These are phyloP conservation scores for Massospora cicadina DNA, from an alignment of 371 early-diverging fungal species.

Conservation along the genomic window DNA sequence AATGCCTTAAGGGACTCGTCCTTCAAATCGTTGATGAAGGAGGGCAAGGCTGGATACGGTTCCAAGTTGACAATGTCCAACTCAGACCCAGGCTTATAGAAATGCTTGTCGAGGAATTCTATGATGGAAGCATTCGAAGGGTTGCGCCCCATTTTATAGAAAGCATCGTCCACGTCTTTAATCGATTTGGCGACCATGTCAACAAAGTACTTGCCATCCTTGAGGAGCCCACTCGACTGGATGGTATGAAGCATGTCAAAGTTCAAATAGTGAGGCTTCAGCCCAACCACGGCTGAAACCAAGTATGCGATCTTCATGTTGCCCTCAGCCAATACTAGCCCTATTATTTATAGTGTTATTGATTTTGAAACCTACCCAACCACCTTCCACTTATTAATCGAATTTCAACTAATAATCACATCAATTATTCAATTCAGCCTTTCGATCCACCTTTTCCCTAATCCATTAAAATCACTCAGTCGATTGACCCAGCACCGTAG, in stretches of 20 bases:
- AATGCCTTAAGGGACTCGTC: slow-evolving; percentile 31
- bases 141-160: slow-evolving; percentile 26
- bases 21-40: slow-evolving; percentile 26
- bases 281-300: background rate
- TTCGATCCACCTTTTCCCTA: background rate
- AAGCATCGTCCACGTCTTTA: slow-evolving; percentile 27
- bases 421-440: background rate
- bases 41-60: slow-evolving; percentile 18
- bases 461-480: background rate
- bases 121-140: slow-evolving; percentile 22
- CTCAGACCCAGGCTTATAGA: slow-evolving; percentile 27
- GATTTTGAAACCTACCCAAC: background rate
- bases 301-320: background rate
- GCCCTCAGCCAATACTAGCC: background rate
- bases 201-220: slow-evolving; percentile 17
- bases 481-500: too few relatives aligned
- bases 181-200: slow-evolving; percentile 35
- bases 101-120: slow-evolving; percentile 37
- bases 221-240: background rate
- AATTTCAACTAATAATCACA: background rate
- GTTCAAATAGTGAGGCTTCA: background rate
- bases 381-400: background rate
- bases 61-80: slow-evolving; percentile 17
- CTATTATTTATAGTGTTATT: background rate
- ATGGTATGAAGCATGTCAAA: background rate